These are phyloP conservation scores for Epichloe coenophiala DNA, from an alignment of 2,329 filamentous ascomycete species.

Conservation along the genomic window DNA sequence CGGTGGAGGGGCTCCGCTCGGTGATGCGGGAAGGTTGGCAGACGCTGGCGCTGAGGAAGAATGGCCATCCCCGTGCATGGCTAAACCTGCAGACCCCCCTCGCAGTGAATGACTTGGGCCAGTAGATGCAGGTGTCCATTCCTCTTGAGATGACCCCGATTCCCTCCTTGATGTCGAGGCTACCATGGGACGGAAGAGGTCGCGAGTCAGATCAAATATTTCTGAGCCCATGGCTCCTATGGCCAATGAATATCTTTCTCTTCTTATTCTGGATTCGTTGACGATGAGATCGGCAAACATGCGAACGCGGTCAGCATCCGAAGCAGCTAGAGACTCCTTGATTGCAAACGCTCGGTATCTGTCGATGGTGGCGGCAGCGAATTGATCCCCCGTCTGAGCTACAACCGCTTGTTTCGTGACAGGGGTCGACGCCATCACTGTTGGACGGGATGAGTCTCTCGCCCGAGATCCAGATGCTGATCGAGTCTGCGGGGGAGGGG, in stretches of 20 bases:
- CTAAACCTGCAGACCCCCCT: slow-evolving; percentile 32
- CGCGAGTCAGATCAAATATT: slow-evolving; percentile 67
- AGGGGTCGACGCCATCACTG: slow-evolving; percentile 25
- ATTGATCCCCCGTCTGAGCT: slow-evolving; percentile 48
- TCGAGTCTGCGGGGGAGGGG: slow-evolving; percentile 51
- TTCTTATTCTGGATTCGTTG: slow-evolving; percentile 68
- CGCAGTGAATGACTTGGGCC: slow-evolving; percentile 36
- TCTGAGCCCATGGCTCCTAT: slow-evolving; percentile 71
- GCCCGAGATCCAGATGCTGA: slow-evolving; percentile 39
- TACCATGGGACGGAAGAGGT: slow-evolving; percentile 58
- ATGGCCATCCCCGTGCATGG: slow-evolving; percentile 24
- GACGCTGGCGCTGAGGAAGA: slow-evolving; percentile 41
- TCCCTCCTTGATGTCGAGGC: slow-evolving; percentile 27
- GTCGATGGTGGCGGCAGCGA: slow-evolving; percentile 57
- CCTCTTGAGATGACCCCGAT: slow-evolving; percentile 38
- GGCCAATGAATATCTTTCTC: slow-evolving; percentile 63
- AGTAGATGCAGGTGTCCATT: slow-evolving; percentile 42
- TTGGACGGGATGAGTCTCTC: slow-evolving; percentile 20
- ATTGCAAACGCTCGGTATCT: slow-evolving; percentile 66
- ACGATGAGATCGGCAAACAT: slow-evolving; percentile 87
- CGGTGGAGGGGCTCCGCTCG: slow-evolving; percentile 22
- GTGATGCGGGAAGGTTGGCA: slow-evolving; percentile 30
- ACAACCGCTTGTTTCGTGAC: slow-evolving; percentile 34
- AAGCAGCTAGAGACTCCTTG: slow-evolving; percentile 56
- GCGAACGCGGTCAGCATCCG: slow-evolving; percentile 70